Evolutionary conservation across 2,329 filamentous ascomycete species (phyloP), one percentile per base, ranked within the genome.

Genomic region (Decorospora gaudefroyi): DNA sequence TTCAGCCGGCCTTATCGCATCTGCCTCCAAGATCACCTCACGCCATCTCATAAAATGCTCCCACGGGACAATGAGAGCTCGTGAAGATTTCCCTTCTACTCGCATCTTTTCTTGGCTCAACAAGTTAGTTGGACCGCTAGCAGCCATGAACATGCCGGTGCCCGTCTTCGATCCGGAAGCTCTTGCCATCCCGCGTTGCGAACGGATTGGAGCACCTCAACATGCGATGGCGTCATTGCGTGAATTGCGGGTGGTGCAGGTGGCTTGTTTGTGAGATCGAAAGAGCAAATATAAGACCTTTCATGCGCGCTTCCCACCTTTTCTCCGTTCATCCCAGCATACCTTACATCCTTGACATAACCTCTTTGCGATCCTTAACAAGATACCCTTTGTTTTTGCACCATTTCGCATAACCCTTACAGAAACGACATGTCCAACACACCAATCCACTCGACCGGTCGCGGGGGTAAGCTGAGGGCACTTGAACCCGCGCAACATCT

Each of bases 391-490:
- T 52, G 23, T 47, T 52, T 50, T 50, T 28, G 15, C 19, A 30
- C 37, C 30, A 16, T 19, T 21, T 18, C 15, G 12, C 23, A 21
- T 29, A 33, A 27, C 19, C 35, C 12, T 9, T 45, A 33, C 15
- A 30, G 19, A 42, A 13, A 30, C 62, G n/a, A 19, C 17, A 70
- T 68, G 65, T 52, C 67, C 46, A 51, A 53, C 12, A 51, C 50
- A 36, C 72, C 71, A 6, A 70, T 78, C 42, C 74, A 77, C 49
- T 82, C 79, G 15, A 81, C 81, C 53, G 80, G 80, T 46, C 78
- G 80, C 52, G 80, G 80, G 67, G 80, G 80, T 81, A 70, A 46
- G 68, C 46, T 16, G 26, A 15, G 9, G 17, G 5, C 4, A 11
- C 13, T 16, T n/a, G 12, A 10, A 23, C 7, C 26, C 10, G 15